Conservation (phyloP, 2,329 filamentous ascomycete genomes). For the Exophiala sp. region DNA sequence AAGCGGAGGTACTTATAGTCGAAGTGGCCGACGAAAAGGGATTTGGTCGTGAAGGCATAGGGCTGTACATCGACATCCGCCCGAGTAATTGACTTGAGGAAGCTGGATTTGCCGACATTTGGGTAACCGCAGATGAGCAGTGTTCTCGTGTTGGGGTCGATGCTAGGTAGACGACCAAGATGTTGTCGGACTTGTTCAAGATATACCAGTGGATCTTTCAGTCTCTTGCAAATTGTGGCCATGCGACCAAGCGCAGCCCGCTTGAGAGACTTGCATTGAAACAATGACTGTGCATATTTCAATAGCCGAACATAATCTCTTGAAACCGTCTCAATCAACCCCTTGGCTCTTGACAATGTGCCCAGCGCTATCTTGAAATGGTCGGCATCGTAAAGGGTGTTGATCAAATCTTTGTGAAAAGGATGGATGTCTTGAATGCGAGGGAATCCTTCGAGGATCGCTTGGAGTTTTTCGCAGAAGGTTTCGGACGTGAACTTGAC, state of each 20-base stretch:
- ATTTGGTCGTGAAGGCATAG: conserved; percentile 98
- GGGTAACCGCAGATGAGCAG: conserved; percentile 96
- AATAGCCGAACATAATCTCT: conserved; percentile 93
- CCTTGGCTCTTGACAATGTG: conserved; percentile 92
- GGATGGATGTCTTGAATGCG: conserved; percentile 91
- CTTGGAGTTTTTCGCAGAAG: conserved; percentile 86
- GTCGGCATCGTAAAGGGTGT: conserved; percentile 97
- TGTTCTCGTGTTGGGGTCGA: conserved; percentile 95
- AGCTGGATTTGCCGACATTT: conserved; percentile 96
- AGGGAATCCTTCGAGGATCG: conserved; percentile 90
- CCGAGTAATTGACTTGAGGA: conserved; percentile 84
- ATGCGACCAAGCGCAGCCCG: conserved; percentile 92
- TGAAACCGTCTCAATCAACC: conserved; percentile 91
- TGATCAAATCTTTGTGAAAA: conserved; percentile 87
- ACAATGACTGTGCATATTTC: conserved; percentile 94
- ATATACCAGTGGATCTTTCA: conserved; percentile 93
- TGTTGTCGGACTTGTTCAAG: conserved; percentile 97
- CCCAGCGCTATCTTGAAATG: conserved; percentile 96
- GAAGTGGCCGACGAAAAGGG: conserved; percentile 94
- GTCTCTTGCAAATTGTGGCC: conserved; percentile 91
- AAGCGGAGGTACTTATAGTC: conserved; percentile 91
- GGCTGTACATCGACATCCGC: conserved; percentile 97
- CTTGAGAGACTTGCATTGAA: conserved; percentile 99
- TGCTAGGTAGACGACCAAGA: conserved; percentile 93
- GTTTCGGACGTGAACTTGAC: conserved; percentile 98